Percentiles rank a stretch among this genome's conserved stretches.
phyloP scores from a whole-genome alignment of 192 early-diverging fungal genomes.

The Chytriomyces sp. region DNA sequence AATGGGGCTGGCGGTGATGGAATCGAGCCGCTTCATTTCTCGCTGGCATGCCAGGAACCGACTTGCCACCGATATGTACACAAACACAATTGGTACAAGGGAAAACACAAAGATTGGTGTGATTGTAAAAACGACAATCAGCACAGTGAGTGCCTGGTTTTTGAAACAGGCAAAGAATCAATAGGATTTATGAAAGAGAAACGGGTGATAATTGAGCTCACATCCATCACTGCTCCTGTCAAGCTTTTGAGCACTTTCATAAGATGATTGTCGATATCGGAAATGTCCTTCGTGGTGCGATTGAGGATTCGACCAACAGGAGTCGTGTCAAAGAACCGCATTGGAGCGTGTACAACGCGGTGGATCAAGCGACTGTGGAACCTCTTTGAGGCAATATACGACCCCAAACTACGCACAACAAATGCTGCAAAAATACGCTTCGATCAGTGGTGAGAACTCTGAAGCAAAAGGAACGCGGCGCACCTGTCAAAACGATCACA shows the following conservation, averaged over 20 bases:
- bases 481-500: too few species aligned
- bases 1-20: conserved; percentile 73
- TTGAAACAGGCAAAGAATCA: background rate
- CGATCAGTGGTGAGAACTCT: conserved; percentile 76
- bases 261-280: background rate
- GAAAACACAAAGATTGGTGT: conserved; percentile 63
- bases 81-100: conserved; percentile 59
- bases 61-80: conserved; percentile 67
- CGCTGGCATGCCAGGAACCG: conserved; percentile 79
- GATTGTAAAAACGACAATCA: conserved; percentile 52
- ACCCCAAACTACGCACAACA: background rate
- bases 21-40: conserved; percentile 87
- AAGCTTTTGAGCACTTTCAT: conserved; percentile 45
- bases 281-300: background rate
- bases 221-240: background rate
- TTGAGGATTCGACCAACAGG: conserved; percentile 5
- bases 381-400: background rate
- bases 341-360: conserved; percentile 15
- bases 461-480: background rate
- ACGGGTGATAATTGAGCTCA: background rate
- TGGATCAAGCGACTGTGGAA: background rate
- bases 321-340: conserved; percentile 38
- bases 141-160: conserved; percentile 4
- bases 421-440: conserved; percentile 76
- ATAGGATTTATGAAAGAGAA: background rate